Evolutionary conservation across 2,329 filamentous ascomycete genomes (phyloP).

Genomic region (Berkeleyomyces basicola): DNA sequence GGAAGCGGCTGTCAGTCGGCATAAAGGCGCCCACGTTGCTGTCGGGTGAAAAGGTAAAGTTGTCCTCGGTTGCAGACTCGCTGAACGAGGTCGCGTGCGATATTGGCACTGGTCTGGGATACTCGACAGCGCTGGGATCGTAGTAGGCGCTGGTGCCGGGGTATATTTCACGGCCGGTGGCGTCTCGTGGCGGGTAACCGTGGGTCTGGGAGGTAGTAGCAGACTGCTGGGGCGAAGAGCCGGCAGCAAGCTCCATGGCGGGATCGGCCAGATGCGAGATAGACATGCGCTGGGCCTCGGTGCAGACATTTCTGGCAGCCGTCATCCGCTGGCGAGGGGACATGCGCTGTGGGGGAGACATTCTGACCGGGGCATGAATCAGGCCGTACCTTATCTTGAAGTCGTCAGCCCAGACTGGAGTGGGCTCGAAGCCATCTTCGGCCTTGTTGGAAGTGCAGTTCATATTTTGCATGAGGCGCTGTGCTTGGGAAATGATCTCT

Average conservation of each 20-base stretch:
- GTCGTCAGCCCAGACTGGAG: slow-evolving; percentile 72
- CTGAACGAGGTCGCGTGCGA: neutral
- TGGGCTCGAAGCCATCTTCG: slow-evolving; percentile 49
- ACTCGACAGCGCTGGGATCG: neutral
- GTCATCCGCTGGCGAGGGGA: too few species aligned
- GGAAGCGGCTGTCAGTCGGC: slow-evolving; percentile 34
- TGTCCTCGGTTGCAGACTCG: slow-evolving; percentile 30
- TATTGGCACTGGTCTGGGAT: neutral
- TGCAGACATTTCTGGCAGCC: slow-evolving; percentile 19
- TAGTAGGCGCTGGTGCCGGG: slow-evolving; percentile 4
- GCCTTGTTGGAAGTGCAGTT: slow-evolving; percentile 48
- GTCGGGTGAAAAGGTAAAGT: slow-evolving; percentile 62
- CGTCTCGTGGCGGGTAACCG: neutral
- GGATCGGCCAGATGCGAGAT: slow-evolving; percentile 21
- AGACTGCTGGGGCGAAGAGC: neutral
- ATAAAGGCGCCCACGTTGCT: slow-evolving; percentile 50
- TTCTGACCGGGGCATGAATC: slow-evolving; percentile 33
- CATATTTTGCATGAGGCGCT: slow-evolving; percentile 60
- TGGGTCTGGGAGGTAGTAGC: slow-evolving; percentile 30
- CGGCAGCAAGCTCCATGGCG: slow-evolving; percentile 19
- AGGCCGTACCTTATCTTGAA: slow-evolving; percentile 79
- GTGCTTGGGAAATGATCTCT: slow-evolving; percentile 72
- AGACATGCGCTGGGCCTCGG: slow-evolving; percentile 21
- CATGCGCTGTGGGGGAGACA: slow-evolving; percentile 19
- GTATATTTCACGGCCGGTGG: neutral